Base-by-base conservation (phyloP, 2,329 filamentous ascomycete species). In the Malbranchea zuffiana region DNA sequence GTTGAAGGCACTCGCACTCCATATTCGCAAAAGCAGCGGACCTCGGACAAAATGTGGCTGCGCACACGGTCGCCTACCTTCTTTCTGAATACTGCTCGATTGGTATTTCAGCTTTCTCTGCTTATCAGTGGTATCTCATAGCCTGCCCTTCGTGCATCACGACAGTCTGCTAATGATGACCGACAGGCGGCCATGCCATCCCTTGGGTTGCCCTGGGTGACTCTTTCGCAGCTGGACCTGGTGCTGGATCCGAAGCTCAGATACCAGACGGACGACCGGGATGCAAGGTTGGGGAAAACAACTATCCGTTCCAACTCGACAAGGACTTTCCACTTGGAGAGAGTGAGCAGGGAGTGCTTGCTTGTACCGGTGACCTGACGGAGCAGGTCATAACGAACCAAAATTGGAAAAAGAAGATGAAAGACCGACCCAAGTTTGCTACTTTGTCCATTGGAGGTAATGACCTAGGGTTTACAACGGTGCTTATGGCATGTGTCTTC, bases 361-460 rank as follows among this genome's bases (percentile, higher is more conserved):
- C 27, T 8, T 30, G 27, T 15, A 30, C 27, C 7, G 27, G 27
- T 15, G 27, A 30, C 15, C 8, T 30, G 7, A 30, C 27, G 7
- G 13, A 30, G 8, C 7, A 30, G 7, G 27, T 30, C 6, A 30
- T 30, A 8, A 13, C 10, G 6, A 8, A 8, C 7, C 27, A 30
- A 15, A 13, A 10, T 6, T n/a, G n/a, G n/a, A n/a, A n/a, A n/a
- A n/a, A n/a, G n/a, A n/a, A n/a, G n/a, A n/a, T n/a, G n/a, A n/a
- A n/a, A n/a, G n/a, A n/a, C n/a, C n/a, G n/a, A n/a, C 27, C 27
- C 15, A 30, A 30, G 13, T 13, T 8, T 8, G 27, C 15, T 8
- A 30, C 27, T 7, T 13, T 30, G 6, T 30, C 27, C 27, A 30
- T 30, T 30, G 27, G 27, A 6, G 27, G 27, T 13, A 30, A 30